Evolutionary conservation across 1,284 basidiomycete species (phyloP).

Genomic region (Ustilago trichophora): DNA sequence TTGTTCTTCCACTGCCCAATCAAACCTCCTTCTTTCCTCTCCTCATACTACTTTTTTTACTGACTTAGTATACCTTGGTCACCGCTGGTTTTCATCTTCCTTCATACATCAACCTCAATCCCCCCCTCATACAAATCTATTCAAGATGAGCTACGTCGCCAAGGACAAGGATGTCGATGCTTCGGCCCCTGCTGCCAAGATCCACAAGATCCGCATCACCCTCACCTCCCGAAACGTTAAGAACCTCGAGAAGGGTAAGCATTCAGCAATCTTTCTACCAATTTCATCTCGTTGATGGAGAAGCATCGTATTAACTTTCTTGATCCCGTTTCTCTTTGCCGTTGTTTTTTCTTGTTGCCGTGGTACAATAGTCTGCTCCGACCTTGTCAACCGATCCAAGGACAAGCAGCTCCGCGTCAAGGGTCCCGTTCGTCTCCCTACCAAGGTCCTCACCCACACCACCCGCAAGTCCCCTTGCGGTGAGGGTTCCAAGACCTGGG

Average conservation of each 20-base stretch:
- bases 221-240: constrained; percentile 96
- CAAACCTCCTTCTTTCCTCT: constrained; percentile 20
- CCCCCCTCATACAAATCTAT: constrained; percentile 58
- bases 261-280: background rate
- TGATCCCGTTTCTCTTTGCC: no score
- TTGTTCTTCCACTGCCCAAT: constrained; percentile 5
- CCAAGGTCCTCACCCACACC: constrained; percentile 97
- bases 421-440: constrained; percentile 98
- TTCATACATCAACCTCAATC: constrained; percentile 68
- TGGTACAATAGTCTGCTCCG: constrained; percentile 79
- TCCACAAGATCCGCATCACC: constrained; percentile 99
- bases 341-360: background rate
- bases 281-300: no score
- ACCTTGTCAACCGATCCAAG: constrained; percentile 98
- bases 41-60: constrained; percentile 40
- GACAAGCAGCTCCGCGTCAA: constrained; percentile 99
- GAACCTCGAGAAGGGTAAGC: constrained; percentile 96
- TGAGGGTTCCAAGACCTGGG: constrained; percentile 99
- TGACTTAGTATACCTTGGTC: constrained; percentile 66
- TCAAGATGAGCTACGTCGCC: constrained; percentile 98
- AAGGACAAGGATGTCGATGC: constrained; percentile 84
- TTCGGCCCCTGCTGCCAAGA: constrained; percentile 84
- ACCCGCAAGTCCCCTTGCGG: constrained; percentile 81
- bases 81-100: constrained; percentile 69
- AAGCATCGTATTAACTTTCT: no score